These are phyloP conservation scores for Ceratocystiopsis sp. DNA, from an alignment of 2,329 filamentous ascomycete genomes.

Conservation along the genomic window DNA sequence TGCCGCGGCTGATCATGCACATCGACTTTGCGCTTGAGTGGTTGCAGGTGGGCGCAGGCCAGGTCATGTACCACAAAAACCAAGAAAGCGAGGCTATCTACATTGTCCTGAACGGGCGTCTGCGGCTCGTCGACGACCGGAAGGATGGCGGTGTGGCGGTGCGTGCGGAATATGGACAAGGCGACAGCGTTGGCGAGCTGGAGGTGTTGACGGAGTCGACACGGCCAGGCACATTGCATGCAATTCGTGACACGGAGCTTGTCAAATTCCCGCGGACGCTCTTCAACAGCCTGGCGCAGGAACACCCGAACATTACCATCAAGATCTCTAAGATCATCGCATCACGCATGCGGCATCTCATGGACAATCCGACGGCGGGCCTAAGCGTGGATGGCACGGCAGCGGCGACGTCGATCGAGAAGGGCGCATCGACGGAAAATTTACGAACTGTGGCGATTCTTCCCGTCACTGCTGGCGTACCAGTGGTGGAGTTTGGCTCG, in stretches of 20 bases:
- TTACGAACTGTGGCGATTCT: constrained; percentile 83
- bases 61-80: constrained; percentile 82
- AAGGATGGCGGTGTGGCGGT: constrained; percentile 71
- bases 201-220: constrained; percentile 92
- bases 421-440: constrained; percentile 74
- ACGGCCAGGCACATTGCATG: constrained; percentile 81
- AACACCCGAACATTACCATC: constrained; percentile 95
- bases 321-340: constrained; percentile 99
- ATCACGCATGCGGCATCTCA: constrained; percentile 74
- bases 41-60: constrained; percentile 89
- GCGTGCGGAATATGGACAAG: constrained; percentile 85
- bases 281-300: constrained; percentile 93
- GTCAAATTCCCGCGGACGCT: constrained; percentile 90
- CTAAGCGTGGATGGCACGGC: constrained; percentile 44
- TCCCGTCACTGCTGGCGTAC: constrained; percentile 78
- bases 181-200: constrained; percentile 91
- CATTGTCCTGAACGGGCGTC: constrained; percentile 83
- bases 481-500: constrained; percentile 88
- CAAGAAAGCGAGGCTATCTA: constrained; percentile 98
- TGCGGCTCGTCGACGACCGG: constrained; percentile 69
- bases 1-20: constrained; percentile 80
- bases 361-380: constrained; percentile 62
- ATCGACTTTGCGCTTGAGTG: constrained; percentile 98
- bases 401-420: constrained; percentile 40
- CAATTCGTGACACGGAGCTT: constrained; percentile 89